Conservation (phyloP, 2,329 filamentous ascomycete species). For the Fusarium solani-melongenae region DNA sequence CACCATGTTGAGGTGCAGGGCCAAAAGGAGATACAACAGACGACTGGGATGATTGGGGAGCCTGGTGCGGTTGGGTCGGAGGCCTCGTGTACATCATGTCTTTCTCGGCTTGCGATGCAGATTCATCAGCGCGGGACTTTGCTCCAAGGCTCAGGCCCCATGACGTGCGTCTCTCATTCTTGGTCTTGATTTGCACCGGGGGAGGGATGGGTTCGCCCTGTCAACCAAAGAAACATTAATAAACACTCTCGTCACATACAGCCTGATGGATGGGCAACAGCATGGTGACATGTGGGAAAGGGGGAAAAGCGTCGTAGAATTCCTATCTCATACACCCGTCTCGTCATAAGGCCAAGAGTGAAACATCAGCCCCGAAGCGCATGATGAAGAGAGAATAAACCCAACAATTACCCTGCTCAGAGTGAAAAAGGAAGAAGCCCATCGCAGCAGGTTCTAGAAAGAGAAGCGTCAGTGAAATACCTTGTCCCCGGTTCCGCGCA, state of each 20-base stretch:
- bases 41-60: conserved; percentile 38
- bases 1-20: conserved; percentile 28
- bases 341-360: conserved; percentile 49
- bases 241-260: conserved; percentile 45
- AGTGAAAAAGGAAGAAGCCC: conserved; percentile 42
- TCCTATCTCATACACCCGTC: conserved; percentile 55
- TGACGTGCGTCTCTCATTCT: conserved; percentile 56
- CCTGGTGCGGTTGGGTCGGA: conserved; percentile 34
- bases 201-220: conserved; percentile 52
- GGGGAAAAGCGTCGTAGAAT: conserved; percentile 52
- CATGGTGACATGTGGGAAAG: conserved; percentile 41
- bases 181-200: conserved; percentile 48
- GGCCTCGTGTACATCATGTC: conserved; percentile 31
- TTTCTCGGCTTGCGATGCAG: conserved; percentile 34
- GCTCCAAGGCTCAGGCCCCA: conserved; percentile 55
- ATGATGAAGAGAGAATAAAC: conserved; percentile 45
- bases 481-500: conserved; percentile 82
- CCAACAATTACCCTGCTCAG: conserved; percentile 42
- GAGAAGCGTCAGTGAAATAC: conserved; percentile 77
- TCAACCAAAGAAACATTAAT: conserved; percentile 51
- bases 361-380: conserved; percentile 44
- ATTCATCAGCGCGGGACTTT: conserved; percentile 45
- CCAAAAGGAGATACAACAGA: conserved; percentile 35
- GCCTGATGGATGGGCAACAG: conserved; percentile 43
- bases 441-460: conserved; percentile 45